Evolutionary conservation across 2,329 filamentous ascomycete genomes (phyloP), one percentile per base, ranked within the genome.

Genomic region (Seiridium unicorne): DNA sequence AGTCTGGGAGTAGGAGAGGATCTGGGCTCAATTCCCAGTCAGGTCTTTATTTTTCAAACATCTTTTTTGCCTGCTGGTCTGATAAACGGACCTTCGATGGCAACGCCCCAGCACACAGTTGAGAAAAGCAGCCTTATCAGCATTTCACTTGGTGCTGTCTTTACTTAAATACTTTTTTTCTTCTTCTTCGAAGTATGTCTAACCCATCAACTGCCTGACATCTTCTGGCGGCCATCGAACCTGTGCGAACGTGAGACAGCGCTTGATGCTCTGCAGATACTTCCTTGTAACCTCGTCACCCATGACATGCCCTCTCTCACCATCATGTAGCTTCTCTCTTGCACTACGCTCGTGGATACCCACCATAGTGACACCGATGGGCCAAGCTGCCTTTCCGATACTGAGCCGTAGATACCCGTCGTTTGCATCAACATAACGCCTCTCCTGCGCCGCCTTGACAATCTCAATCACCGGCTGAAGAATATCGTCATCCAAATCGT

Each of bases 351-450:
- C 95, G 84, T 99, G 95, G 69, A 99, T 99, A 81, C 95, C 95
- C 70, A 99, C 95, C 95, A 98, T 99, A 74, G 95, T 99, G 44
- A 99, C 95, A 77, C 95, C 95, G 70, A 99, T 99, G 32, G 95
- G 95, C 95, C 95, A 99, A 13, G 95, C 95, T 66, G 93, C 93
- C 79, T 97, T 97, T 65, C 93, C 93, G 70, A 99, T 99, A 73
- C 92, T 96, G 58, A 99, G 81, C 57, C 92, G 84, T 62, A 99
- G 80, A 74, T 99, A 99, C 0, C 92, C 93, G 73, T 99, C 92
- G 72, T 98, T 98, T 40, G 95, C 95, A 76, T 97, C 91, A 51
- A 99, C 94, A 72, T 99, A 99, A 64, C 92, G 87, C 61, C 93
- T 85, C 72, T 93, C 89, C 76, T 99, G 95, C 3, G 94, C 92